Evolutionary conservation across 192 early-diverging fungal species (phyloP).

Genomic region (Umbelopsis ramanniana): DNA sequence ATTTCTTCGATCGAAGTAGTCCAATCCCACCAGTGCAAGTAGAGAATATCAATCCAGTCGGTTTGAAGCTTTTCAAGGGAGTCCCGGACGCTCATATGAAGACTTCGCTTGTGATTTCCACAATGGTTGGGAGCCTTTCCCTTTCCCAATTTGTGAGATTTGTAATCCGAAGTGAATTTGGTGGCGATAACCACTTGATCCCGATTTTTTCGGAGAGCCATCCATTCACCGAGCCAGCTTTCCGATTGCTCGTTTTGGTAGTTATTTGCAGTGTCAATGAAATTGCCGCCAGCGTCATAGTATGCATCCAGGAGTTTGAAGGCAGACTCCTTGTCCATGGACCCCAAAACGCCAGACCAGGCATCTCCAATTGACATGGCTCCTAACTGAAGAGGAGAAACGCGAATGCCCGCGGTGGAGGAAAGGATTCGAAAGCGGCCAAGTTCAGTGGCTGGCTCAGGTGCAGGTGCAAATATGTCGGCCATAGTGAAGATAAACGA

Average conservation of each 20-base stretch:
- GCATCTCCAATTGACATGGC: slow-evolving; percentile 34
- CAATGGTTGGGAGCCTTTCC: slow-evolving; percentile 24
- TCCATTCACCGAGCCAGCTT: slow-evolving; percentile 58
- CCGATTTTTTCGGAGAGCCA: slow-evolving; percentile 47
- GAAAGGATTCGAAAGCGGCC: slow-evolving; percentile 11
- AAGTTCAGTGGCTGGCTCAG: neutral
- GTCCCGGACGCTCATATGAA: slow-evolving; percentile 58
- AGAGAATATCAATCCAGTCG: slow-evolving; percentile 50
- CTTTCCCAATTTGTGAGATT: slow-evolving; percentile 4
- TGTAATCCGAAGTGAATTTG: slow-evolving; percentile 44
- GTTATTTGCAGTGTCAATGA: slow-evolving; percentile 58
- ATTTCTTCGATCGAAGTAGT: slow-evolving; percentile 63
- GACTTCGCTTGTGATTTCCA: slow-evolving; percentile 46
- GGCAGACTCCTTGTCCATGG: slow-evolving; percentile 40
- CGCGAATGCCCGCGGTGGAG: slow-evolving; percentile 37
- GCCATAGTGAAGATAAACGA: neutral
- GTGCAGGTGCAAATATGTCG: neutral
- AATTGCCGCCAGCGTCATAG: slow-evolving; percentile 53
- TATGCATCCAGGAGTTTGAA: slow-evolving; percentile 55
- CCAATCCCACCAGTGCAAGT: slow-evolving; percentile 51
- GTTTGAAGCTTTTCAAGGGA: slow-evolving; percentile 57
- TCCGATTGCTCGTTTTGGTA: slow-evolving; percentile 63
- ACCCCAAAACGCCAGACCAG: neutral
- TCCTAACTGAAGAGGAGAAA: slow-evolving; percentile 46
- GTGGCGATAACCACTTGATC: slow-evolving; percentile 63